Conservation (phyloP, 2,329 filamentous ascomycete genomes). For the Aspergillus sp. region DNA sequence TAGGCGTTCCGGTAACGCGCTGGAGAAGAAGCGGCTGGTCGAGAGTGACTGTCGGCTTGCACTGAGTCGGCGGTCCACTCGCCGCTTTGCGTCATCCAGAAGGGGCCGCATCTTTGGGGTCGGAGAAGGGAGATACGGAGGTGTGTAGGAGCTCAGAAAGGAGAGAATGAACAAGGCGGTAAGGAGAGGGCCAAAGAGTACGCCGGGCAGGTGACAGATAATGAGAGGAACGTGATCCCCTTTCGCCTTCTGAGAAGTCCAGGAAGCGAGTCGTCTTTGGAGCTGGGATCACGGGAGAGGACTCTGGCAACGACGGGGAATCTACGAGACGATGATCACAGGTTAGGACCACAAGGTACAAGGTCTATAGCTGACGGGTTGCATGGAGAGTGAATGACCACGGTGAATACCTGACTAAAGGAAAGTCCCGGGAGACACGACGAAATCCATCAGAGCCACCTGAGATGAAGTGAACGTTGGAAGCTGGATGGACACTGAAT, state of each 20-base stretch:
- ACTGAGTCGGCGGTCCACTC: constrained; percentile 40
- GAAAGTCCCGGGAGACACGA: neutral
- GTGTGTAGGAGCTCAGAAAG: neutral
- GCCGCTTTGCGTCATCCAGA: constrained; percentile 42
- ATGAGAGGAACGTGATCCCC: neutral
- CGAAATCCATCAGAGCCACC: neutral
- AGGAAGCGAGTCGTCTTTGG: constrained; percentile 9
- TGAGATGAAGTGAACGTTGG: neutral
- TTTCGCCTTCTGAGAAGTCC: neutral
- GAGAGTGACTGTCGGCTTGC: constrained; percentile 43
- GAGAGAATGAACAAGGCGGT: neutral
- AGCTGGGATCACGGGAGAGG: neutral
- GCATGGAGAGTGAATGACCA: neutral
- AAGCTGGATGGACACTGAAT: neutral
- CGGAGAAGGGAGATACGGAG: constrained; percentile 2
- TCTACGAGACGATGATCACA: neutral
- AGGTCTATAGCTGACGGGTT: neutral
- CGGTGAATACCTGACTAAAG: neutral
- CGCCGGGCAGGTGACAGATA: constrained; percentile 11
- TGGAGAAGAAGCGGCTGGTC: constrained; percentile 43
- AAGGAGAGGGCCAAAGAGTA: neutral
- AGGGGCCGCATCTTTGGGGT: constrained; percentile 30
- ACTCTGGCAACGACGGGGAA: constrained; percentile 7
- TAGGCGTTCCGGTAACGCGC: constrained; percentile 57
- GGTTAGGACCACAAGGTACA: neutral